Evolutionary conservation across 2,329 filamentous ascomycete species (phyloP).

Genomic region (Epichloe bromicola): DNA sequence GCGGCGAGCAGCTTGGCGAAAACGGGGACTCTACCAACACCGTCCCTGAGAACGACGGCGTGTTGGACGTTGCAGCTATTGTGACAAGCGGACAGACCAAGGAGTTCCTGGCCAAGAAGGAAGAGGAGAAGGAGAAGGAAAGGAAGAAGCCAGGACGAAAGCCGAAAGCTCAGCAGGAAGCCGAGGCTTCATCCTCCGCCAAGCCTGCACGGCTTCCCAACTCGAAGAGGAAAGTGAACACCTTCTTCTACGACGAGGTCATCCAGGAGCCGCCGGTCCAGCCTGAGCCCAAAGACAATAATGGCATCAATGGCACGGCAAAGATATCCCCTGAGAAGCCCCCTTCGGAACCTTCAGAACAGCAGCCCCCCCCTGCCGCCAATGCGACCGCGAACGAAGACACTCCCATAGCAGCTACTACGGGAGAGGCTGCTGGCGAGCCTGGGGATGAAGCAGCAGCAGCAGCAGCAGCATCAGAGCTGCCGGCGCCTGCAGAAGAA

Average conservation of each 20-base stretch:
- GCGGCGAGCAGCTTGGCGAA: conserved; percentile 26
- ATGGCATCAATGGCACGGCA: conserved; percentile 10
- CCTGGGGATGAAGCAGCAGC: conserved; percentile 4
- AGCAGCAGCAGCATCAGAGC: conserved; percentile 5
- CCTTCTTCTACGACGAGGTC: conserved; percentile 62
- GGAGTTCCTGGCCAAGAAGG: conserved; percentile 72
- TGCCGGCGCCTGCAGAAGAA: background rate
- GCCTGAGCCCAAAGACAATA: conserved; percentile 21
- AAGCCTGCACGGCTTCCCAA: conserved; percentile 55
- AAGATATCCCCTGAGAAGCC: conserved; percentile 7
- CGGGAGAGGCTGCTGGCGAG: background rate
- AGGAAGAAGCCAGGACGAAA: conserved; percentile 46
- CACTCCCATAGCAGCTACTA: too few relatives aligned
- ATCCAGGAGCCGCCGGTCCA: conserved; percentile 41
- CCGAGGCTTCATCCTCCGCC: conserved; percentile 34
- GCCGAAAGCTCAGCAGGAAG: conserved; percentile 40
- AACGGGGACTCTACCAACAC: conserved; percentile 22
- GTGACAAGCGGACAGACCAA: conserved; percentile 70
- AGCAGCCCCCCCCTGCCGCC: conserved; percentile 1
- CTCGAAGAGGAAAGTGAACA: conserved; percentile 53
- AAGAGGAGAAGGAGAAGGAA: conserved; percentile 71
- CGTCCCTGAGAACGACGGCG: conserved; percentile 50
- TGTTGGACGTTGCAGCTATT: conserved; percentile 73
- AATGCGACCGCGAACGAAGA: background rate
- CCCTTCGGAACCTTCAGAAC: background rate